Evolutionary conservation across 164 flowering plant genomes (phyloP).

Genomic region (Chimonanthus salicifolius): DNA sequence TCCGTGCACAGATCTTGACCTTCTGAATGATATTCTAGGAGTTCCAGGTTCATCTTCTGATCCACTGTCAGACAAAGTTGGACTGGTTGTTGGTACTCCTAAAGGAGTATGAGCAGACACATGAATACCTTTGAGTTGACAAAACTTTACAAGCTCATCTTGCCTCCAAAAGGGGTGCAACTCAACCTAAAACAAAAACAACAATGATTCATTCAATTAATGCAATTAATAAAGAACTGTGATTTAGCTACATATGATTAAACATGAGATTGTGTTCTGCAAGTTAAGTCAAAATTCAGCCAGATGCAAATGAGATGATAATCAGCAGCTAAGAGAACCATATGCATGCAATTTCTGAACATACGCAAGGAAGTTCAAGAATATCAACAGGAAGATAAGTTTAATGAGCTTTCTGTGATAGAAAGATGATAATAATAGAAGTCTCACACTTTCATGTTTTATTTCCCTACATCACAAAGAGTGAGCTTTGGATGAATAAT

Average conservation of each 20-base stretch:
- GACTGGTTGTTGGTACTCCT: constrained; percentile 49
- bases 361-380: background rate
- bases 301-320: background rate
- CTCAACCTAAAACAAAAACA: constrained; percentile 37
- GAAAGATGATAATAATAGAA: no score
- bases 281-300: background rate
- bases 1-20: constrained; percentile 69
- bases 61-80: constrained; percentile 43
- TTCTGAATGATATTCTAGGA: constrained; percentile 56
- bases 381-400: no score
- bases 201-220: constrained; percentile 9
- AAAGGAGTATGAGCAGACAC: constrained; percentile 72
- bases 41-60: constrained; percentile 65
- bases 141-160: constrained; percentile 66
- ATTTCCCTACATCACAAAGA: no score
- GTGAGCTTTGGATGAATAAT: no score
- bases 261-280: background rate
- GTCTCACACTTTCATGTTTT: no score
- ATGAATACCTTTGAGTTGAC: constrained; percentile 57
- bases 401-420: no score
- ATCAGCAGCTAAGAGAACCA: background rate
- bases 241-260: background rate
- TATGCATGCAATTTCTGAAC: background rate
- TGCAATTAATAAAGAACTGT: background rate
- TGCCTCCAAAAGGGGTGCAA: constrained; percentile 76